phyloP scores from a whole-genome alignment of 345 rosid genomes.

The Lepidium didymum region DNA sequence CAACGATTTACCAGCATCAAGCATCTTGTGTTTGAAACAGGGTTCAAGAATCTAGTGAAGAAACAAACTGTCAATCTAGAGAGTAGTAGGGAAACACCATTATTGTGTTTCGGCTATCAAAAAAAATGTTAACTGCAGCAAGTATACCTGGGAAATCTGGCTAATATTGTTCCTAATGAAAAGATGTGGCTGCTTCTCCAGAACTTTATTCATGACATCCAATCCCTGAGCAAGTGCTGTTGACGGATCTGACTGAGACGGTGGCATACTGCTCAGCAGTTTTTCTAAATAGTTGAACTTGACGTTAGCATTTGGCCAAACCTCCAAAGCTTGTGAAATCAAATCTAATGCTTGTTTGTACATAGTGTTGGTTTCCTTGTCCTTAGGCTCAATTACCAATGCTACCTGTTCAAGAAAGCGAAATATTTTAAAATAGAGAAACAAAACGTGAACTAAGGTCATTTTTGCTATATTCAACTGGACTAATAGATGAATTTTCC shows the following conservation, averaged over 20 bases:
- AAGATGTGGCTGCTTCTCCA: conserved; percentile 93
- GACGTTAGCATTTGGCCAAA: conserved; percentile 98
- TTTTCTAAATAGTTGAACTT: conserved; percentile 95
- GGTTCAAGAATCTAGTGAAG: conserved; percentile 84
- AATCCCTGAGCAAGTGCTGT: conserved; percentile 97
- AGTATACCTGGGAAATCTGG: conserved; percentile 88
- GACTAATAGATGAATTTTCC: neutral
- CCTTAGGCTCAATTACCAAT: conserved; percentile 98
- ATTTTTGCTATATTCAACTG: neutral
- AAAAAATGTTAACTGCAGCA: neutral
- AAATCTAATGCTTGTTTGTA: conserved; percentile 90
- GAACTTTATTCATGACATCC: conserved; percentile 98
- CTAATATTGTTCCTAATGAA: conserved; percentile 84
- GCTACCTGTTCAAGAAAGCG: conserved; percentile 63
- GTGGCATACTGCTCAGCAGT: conserved; percentile 75
- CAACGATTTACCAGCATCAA: conserved; percentile 92
- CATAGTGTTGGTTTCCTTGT: conserved; percentile 84
- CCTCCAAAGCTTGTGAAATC: conserved; percentile 93
- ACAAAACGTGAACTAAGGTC: neutral
- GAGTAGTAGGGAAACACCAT: conserved; percentile 5
- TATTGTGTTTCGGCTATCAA: neutral
- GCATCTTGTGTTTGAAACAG: conserved; percentile 88
- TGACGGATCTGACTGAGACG: conserved; percentile 95
- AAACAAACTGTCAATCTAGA: conserved; percentile 8
- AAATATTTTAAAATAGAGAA: neutral